A percentile compares a stretch with the other conserved stretches of the same genome.
Evolutionary conservation across 306 rosid species (phyloP).

Genomic region (Senna siamea): DNA sequence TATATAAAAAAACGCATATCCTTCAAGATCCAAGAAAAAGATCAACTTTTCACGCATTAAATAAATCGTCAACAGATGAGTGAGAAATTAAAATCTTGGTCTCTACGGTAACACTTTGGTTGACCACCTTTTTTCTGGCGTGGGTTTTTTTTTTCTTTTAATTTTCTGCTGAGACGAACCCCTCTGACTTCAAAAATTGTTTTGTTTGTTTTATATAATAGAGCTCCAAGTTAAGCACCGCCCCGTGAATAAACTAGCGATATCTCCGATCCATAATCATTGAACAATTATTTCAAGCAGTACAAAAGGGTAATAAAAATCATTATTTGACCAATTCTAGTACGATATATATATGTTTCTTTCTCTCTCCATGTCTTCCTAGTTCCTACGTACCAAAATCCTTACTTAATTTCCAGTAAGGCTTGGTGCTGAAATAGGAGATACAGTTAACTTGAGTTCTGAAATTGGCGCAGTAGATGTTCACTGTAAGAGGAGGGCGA

Average conservation of each 20-base stretch:
- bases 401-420: not conserved
- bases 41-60: conserved; percentile 39
- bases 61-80: not conserved
- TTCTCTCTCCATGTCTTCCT: not conserved
- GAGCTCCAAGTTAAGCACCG: conserved; percentile 36
- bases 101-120: not conserved
- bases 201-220: not conserved
- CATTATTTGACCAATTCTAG: not conserved
- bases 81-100: not conserved
- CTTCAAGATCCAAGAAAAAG: conserved; percentile 46
- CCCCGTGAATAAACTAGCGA: conserved; percentile 35
- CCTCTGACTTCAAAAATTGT: conserved; percentile 10
- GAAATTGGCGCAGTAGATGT: not conserved
- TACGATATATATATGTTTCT: not conserved
- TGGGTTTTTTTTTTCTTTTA: not conserved
- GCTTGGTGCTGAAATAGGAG: not conserved
- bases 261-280: conserved; percentile 46
- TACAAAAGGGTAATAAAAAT: conserved; percentile 16
- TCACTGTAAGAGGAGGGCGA: conserved; percentile 6
- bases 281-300: conserved; percentile 46
- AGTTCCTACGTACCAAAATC: no score
- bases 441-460: not conserved
- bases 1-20: not conserved
- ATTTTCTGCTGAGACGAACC: not conserved
- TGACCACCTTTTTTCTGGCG: not conserved